phyloP scores from a whole-genome alignment of 345 rosid species.

The Gossypium australe region DNA sequence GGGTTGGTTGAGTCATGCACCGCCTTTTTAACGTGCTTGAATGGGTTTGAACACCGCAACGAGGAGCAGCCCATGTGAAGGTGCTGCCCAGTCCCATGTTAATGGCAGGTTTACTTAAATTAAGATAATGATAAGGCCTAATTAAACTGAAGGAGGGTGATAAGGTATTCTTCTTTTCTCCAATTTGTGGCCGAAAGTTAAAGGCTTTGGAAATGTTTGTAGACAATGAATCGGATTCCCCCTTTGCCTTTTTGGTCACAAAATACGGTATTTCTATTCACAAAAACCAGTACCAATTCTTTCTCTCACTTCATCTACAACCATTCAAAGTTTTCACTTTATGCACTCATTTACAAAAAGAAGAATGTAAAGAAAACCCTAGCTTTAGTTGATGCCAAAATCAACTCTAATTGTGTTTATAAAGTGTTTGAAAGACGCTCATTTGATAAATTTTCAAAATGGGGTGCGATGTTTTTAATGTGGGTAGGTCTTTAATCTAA shows the following conservation, averaged over 20 bases:
- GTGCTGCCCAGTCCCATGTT: background rate
- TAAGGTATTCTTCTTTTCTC: conserved; percentile 24
- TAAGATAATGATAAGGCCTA: background rate
- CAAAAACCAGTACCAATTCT: background rate
- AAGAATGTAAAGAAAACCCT: conserved; percentile 41
- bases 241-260: conserved; percentile 3
- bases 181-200: conserved; percentile 23
- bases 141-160: conserved; percentile 9
- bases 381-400: conserved; percentile 29
- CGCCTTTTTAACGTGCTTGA: background rate
- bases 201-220: conserved; percentile 8
- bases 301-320: background rate
- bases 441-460: conserved; percentile 26
- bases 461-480: conserved; percentile 9
- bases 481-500: conserved; percentile 40
- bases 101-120: background rate
- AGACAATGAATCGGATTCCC: conserved; percentile 34
- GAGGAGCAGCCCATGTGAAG: conserved; percentile 2
- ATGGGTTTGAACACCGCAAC: background rate
- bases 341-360: background rate
- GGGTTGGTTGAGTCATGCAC: conserved; percentile 1
- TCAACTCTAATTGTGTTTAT: conserved; percentile 47
- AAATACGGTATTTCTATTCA: background rate
- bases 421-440: conserved; percentile 49
- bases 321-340: background rate